These are phyloP conservation scores for Fusarium drepaniforme DNA, from an alignment of 2,329 filamentous ascomycete genomes.

Conservation along the genomic window DNA sequence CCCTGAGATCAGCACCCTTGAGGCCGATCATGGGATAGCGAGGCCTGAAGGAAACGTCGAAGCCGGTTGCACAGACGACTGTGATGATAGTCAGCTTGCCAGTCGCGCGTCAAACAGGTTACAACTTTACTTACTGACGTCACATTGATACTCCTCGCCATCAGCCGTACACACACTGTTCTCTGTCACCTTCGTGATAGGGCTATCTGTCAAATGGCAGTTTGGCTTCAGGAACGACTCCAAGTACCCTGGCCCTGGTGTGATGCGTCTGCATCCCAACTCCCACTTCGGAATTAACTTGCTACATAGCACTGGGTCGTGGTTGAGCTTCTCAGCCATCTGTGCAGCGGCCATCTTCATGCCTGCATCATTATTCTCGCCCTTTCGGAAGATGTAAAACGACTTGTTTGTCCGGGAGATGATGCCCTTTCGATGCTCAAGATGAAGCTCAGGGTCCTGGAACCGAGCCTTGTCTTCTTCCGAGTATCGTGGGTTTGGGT, in stretches of 20 bases:
- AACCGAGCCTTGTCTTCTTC: conserved; percentile 60
- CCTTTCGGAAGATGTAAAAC: conserved; percentile 51
- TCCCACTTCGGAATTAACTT: conserved; percentile 41
- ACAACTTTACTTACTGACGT: conserved; percentile 31
- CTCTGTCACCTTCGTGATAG: conserved; percentile 34
- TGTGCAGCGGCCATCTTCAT: conserved; percentile 38
- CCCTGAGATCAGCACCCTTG: conserved; percentile 59
- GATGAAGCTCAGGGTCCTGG: conserved; percentile 65
- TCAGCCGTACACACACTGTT: conserved; percentile 35
- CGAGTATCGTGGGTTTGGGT: conserved; percentile 45
- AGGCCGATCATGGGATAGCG: conserved; percentile 64
- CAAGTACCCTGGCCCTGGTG: conserved; percentile 35
- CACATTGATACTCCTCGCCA: conserved; percentile 35
- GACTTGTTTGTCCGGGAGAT: conserved; percentile 44
- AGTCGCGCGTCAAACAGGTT: neutral
- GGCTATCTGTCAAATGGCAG: conserved; percentile 36
- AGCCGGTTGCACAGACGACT: conserved; percentile 68
- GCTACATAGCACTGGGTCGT: conserved; percentile 35
- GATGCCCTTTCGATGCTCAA: conserved; percentile 59
- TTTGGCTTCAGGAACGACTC: conserved; percentile 37
- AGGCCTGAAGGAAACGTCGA: conserved; percentile 65
- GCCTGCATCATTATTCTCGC: conserved; percentile 35
- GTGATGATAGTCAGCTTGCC: neutral
- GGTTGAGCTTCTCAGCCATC: conserved; percentile 39
- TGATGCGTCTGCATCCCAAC: conserved; percentile 35